Conservation (phyloP, 164 flowering plant genomes). For the Warburgia ugandensis region DNA sequence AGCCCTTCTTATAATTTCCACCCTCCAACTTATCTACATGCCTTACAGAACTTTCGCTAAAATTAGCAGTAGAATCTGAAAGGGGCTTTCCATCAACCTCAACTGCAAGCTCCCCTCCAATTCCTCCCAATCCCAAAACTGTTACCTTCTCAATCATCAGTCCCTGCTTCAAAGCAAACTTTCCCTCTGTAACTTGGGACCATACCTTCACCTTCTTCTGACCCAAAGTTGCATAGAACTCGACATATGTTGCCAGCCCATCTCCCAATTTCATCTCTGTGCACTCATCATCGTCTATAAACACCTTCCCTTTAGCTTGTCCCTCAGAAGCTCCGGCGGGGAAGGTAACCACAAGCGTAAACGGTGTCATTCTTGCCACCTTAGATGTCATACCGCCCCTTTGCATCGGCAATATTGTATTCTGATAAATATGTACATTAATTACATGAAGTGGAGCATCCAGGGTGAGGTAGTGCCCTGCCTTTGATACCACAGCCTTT, state of each 20-base stretch:
- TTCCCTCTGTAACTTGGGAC: conserved; percentile 54
- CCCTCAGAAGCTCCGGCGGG: conserved; percentile 42
- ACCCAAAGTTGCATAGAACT: conserved; percentile 38
- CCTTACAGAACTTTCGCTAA: conserved; percentile 6
- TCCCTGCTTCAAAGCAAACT: conserved; percentile 45
- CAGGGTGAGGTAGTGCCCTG: conserved; percentile 38
- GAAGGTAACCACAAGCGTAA: conserved; percentile 50
- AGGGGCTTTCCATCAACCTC: conserved; percentile 37
- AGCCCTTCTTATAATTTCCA: conserved; percentile 25
- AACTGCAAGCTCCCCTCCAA: conserved; percentile 21
- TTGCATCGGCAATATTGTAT: conserved; percentile 75
- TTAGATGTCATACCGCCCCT: conserved; percentile 56
- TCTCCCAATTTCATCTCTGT: conserved; percentile 57
- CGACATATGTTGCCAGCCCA: conserved; percentile 44
- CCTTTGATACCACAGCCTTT: conserved; percentile 29
- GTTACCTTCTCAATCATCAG: conserved; percentile 44
- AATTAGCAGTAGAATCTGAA: conserved; percentile 15
- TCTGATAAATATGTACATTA: conserved; percentile 76
- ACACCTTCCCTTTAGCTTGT: conserved; percentile 46
- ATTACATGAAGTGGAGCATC: conserved; percentile 64
- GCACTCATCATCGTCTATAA: conserved; percentile 60
- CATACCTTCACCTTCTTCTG: conserved; percentile 43
- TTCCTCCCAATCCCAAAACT: conserved; percentile 50
- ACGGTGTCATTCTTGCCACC: conserved; percentile 67
- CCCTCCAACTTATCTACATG: conserved; percentile 27